phyloP scores from a whole-genome alignment of 2,329 filamentous ascomycete species.

The Colletotrichum coccodes region DNA sequence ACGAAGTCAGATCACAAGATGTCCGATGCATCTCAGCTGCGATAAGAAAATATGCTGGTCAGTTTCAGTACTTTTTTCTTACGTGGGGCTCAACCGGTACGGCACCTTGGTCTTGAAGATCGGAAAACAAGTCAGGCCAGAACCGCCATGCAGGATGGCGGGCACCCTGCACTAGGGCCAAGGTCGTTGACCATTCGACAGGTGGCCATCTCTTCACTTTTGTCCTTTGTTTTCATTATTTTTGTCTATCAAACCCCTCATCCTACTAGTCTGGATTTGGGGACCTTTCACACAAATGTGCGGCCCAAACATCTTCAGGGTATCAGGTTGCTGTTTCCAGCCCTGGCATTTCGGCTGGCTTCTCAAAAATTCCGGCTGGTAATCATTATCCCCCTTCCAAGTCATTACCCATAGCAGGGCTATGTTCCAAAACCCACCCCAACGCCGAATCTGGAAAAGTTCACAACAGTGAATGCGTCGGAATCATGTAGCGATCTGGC shows the following conservation, averaged over 20 bases:
- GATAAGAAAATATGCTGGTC: neutral
- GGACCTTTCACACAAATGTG: neutral
- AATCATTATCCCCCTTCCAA: conserved; percentile 14
- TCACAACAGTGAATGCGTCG: neutral
- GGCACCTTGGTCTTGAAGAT: neutral
- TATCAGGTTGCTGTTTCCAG: conserved; percentile 19
- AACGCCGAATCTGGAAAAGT: conserved; percentile 10
- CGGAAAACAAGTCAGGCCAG: neutral
- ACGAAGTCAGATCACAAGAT: neutral
- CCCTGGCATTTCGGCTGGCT: neutral
- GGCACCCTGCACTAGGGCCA: neutral
- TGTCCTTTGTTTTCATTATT: neutral
- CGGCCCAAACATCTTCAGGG: conserved; percentile 7
- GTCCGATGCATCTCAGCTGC: neutral
- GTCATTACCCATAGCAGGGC: conserved; percentile 8
- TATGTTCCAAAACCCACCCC: neutral
- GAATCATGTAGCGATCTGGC: neutral
- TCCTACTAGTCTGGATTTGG: neutral
- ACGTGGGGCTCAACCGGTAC: neutral
- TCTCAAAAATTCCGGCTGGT: neutral
- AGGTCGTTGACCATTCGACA: neutral
- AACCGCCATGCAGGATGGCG: too few species aligned
- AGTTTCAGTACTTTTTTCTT: too few species aligned
- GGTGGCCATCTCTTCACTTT: conserved; percentile 4
- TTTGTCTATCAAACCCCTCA: neutral